These are phyloP conservation scores for Aspergillus steynii DNA, from an alignment of 495 filamentous ascomycete species.

Conservation along the genomic window DNA sequence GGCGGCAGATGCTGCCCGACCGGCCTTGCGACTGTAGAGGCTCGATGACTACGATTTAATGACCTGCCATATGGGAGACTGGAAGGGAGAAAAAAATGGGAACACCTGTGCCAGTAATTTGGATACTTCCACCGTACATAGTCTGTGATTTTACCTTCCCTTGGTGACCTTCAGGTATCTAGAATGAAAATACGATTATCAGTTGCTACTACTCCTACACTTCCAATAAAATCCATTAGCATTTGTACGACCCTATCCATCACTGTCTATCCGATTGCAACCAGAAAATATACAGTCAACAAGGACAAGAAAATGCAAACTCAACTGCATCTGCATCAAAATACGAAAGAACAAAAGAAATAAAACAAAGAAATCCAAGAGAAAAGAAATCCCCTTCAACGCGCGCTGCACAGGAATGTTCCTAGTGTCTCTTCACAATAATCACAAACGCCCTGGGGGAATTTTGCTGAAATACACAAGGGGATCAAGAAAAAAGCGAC, in stretches of 20 bases:
- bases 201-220: neutral
- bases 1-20: slow-evolving; percentile 1
- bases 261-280: neutral
- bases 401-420: neutral
- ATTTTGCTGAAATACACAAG: neutral
- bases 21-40: neutral
- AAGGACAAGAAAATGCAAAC: neutral
- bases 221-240: neutral
- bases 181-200: neutral
- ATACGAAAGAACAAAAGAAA: neutral
- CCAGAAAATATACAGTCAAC: neutral
- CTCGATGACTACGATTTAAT: slow-evolving; percentile 1
- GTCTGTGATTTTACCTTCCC: slow-evolving; percentile 4
- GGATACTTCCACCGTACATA: slow-evolving; percentile 11
- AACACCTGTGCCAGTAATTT: neutral
- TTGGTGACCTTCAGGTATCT: neutral
- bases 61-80: neutral
- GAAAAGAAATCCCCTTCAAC: neutral
- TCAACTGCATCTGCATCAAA: neutral
- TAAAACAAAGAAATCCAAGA: neutral
- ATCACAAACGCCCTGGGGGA: neutral
- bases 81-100: neutral
- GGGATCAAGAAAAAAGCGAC: neutral
- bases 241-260: neutral
- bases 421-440: neutral